Percentiles rank a stretch among this genome's conserved stretches.
phyloP scores from a whole-genome alignment of 1,284 basidiomycete genomes.

The Meripilus lineatus region DNA sequence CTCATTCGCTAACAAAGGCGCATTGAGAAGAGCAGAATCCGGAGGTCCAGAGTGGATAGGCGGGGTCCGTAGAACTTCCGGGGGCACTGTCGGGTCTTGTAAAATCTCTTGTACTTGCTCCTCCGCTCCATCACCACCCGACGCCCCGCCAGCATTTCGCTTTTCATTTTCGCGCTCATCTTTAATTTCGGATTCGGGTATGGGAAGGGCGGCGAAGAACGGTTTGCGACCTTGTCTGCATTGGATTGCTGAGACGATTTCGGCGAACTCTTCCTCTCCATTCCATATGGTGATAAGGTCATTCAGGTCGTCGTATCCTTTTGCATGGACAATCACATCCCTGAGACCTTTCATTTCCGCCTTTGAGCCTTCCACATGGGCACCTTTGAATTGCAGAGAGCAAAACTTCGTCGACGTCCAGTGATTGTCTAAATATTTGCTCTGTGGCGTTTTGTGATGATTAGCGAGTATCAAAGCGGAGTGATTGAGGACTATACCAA shows the following conservation, averaged over 20 bases:
- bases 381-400: slow-evolving; percentile 71
- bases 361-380: slow-evolving; percentile 51
- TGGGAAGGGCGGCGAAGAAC: neutral
- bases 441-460: slow-evolving; percentile 28
- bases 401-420: slow-evolving; percentile 94
- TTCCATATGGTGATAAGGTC: slow-evolving; percentile 50
- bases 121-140: neutral
- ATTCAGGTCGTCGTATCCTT: slow-evolving; percentile 59
- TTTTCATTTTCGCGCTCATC: neutral
- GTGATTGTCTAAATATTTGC: slow-evolving; percentile 70
- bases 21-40: slow-evolving; percentile 31
- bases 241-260: slow-evolving; percentile 51
- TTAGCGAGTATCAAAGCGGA: neutral
- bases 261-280: slow-evolving; percentile 56
- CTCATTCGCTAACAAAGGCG: slow-evolving; percentile 33
- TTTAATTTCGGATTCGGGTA: neutral
- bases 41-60: slow-evolving; percentile 34
- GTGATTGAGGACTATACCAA: slow-evolving; percentile 44
- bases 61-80: slow-evolving; percentile 22
- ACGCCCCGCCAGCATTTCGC: neutral
- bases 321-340: slow-evolving; percentile 55
- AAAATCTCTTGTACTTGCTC: neutral
- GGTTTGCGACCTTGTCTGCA: slow-evolving; percentile 26
- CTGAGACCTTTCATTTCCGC: slow-evolving; percentile 54
- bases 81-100: slow-evolving; percentile 5